A percentile compares a stretch with the other conserved stretches of the same genome.
Conservation (phyloP, 192 early-diverging fungal genomes). For the Coemansia sp. region DNA sequence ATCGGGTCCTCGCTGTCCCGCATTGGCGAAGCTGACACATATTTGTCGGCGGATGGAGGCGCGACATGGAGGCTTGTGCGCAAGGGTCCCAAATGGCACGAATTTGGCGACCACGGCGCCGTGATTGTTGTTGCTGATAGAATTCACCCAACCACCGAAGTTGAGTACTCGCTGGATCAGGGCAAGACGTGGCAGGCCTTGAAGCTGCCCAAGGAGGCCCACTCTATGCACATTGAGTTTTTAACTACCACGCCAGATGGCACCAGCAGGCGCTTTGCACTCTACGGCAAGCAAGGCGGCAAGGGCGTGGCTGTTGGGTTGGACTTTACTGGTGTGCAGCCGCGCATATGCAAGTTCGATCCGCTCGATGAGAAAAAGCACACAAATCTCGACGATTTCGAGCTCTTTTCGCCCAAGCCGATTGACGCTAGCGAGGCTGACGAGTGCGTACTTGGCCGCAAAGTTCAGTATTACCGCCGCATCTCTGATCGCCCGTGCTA, state of each 20-base stretch:
- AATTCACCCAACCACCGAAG: slow-evolving; percentile 54
- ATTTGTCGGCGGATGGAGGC: slow-evolving; percentile 85
- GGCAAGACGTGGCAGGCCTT: slow-evolving; percentile 63
- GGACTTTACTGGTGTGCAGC: slow-evolving; percentile 47
- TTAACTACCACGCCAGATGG: slow-evolving; percentile 58
- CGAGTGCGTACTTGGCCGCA: slow-evolving; percentile 62
- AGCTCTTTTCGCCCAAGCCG: slow-evolving; percentile 58
- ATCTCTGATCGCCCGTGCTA: slow-evolving; percentile 65
- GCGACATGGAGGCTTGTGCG: slow-evolving; percentile 75
- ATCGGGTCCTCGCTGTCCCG: slow-evolving; percentile 66
- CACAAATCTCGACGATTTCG: slow-evolving; percentile 60
- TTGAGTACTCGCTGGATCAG: slow-evolving; percentile 75
- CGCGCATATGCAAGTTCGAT: slow-evolving; percentile 50
- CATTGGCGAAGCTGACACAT: slow-evolving; percentile 74
- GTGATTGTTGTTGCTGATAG: slow-evolving; percentile 84
- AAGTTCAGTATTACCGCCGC: slow-evolving; percentile 69
- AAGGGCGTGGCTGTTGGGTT: slow-evolving; percentile 32
- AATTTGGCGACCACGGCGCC: slow-evolving; percentile 90
- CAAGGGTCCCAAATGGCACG: slow-evolving; percentile 84
- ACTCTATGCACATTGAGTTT: slow-evolving; percentile 67
- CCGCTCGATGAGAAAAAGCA: slow-evolving; percentile 18
- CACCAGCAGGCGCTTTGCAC: slow-evolving; percentile 72
- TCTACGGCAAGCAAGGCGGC: slow-evolving; percentile 61
- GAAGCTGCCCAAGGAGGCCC: slow-evolving; percentile 67
- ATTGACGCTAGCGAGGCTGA: slow-evolving; percentile 46